Percentiles rank a stretch among this genome's conserved stretches.
phyloP scores from a whole-genome alignment of 495 filamentous ascomycete species.

The Neurospora sp. region DNA sequence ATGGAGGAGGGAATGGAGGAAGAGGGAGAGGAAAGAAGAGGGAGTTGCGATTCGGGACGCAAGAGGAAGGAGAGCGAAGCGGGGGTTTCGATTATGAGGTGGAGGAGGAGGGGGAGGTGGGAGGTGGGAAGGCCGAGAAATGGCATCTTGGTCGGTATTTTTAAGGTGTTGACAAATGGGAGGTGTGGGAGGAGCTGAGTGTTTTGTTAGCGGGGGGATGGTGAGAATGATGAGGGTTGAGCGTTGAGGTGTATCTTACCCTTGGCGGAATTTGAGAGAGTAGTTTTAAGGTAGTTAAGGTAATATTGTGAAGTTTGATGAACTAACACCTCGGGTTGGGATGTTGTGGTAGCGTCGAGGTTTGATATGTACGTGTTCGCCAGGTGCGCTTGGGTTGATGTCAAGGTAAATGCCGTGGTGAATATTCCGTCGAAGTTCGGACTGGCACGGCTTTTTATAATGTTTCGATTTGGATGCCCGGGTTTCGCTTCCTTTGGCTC shows the following conservation, averaged over 20 bases:
- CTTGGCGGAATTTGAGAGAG: too few relatives aligned
- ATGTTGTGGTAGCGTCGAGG: background rate
- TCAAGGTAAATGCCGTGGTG: background rate
- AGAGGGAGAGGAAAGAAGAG: background rate
- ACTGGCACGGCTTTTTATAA: background rate
- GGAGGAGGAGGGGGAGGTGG: constrained; percentile 12
- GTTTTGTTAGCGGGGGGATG: too few relatives aligned
- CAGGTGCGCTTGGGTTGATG: background rate
- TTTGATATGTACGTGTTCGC: background rate
- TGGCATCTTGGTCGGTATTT: too few relatives aligned
- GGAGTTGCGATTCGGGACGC: background rate
- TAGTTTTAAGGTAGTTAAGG: too few relatives aligned
- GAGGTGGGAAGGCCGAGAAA: background rate
- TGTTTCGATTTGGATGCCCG: background rate
- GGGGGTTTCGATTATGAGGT: constrained; percentile 13
- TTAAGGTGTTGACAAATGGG: too few relatives aligned
- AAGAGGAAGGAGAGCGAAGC: constrained; percentile 16
- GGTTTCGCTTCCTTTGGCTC: background rate
- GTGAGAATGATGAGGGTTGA: too few relatives aligned
- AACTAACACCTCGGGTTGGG: background rate
- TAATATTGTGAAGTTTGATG: background rate
- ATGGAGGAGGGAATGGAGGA: background rate
- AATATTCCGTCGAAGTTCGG: background rate
- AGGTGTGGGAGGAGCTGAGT: too few relatives aligned
- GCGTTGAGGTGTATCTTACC: too few relatives aligned